These are phyloP conservation scores for Atkinsonella hypoxylon DNA, from an alignment of 2,329 filamentous ascomycete genomes.

Conservation along the genomic window DNA sequence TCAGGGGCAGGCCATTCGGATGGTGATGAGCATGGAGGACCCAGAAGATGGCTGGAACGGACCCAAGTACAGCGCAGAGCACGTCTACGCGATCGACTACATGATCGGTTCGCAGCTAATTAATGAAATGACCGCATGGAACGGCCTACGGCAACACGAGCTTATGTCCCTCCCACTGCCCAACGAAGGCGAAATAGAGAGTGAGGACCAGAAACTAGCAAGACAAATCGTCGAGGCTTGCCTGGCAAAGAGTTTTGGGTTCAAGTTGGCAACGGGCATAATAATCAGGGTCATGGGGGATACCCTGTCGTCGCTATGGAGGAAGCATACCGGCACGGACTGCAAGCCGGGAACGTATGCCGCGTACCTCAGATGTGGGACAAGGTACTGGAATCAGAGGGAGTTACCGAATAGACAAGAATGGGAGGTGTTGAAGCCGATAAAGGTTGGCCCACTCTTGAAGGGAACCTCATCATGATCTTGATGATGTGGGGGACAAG, in stretches of 20 bases:
- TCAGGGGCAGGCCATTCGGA: conserved; percentile 39
- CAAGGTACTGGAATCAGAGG: conserved; percentile 33
- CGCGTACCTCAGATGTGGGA: conserved; percentile 40
- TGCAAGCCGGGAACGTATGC: conserved; percentile 38
- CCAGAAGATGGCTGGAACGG: conserved; percentile 40
- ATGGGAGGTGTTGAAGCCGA: conserved; percentile 23
- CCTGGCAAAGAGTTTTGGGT: conserved; percentile 36
- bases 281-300: conserved; percentile 35
- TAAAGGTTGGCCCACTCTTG: conserved; percentile 24
- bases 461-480: neutral
- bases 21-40: conserved; percentile 40
- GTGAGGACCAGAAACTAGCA: conserved; percentile 32
- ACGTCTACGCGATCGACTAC: conserved; percentile 38
- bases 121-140: conserved; percentile 39
- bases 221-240: conserved; percentile 38
- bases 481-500: neutral
- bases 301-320: conserved; percentile 42
- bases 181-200: conserved; percentile 22
- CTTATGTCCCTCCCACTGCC: conserved; percentile 29
- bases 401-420: conserved; percentile 23
- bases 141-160: conserved; percentile 35
- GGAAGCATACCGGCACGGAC: conserved; percentile 35
- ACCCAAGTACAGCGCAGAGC: conserved; percentile 34
- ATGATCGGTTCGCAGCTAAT: conserved; percentile 39
- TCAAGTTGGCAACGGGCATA: conserved; percentile 44